These are phyloP conservation scores for Forsythia suspensa DNA, from an alignment of 257 asterid genomes.

Conservation along the genomic window DNA sequence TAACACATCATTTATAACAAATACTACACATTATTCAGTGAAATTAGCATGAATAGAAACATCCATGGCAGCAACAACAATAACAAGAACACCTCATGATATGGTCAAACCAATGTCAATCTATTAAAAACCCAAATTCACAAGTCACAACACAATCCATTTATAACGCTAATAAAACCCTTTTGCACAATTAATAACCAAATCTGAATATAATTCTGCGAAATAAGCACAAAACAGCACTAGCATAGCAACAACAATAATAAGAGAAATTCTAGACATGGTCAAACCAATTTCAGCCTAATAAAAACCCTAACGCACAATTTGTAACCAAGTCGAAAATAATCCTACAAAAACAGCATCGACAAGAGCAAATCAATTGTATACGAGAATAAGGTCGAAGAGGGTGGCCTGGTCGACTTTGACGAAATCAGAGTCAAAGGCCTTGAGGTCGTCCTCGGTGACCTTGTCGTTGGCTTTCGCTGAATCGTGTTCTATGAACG, in stretches of 20 bases:
- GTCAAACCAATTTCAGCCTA: neutral
- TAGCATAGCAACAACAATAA: too few relatives aligned
- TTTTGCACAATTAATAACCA: too few relatives aligned
- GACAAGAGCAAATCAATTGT: neutral
- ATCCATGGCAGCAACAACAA: neutral
- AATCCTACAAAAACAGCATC: neutral
- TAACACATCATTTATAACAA: too few relatives aligned
- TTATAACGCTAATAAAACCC: neutral
- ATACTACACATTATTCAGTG: too few relatives aligned
- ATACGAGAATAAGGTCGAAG: constrained; percentile 61
- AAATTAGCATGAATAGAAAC: too few relatives aligned
- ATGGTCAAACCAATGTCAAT: neutral
- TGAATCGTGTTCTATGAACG: too few relatives aligned
- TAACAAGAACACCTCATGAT: neutral
- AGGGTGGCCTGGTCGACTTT: constrained; percentile 67
- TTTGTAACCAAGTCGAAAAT: neutral
- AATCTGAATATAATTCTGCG: too few relatives aligned
- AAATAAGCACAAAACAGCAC: too few relatives aligned
- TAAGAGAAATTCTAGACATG: neutral
- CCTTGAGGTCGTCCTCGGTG: constrained; percentile 52
- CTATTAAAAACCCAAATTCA: neutral
- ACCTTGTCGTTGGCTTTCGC: constrained; percentile 31
- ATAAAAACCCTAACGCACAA: neutral
- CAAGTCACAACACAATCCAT: neutral
- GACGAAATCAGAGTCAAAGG: constrained; percentile 51